These are phyloP conservation scores for Rhazya stricta DNA, from an alignment of 257 asterid genomes.

Conservation along the genomic window DNA sequence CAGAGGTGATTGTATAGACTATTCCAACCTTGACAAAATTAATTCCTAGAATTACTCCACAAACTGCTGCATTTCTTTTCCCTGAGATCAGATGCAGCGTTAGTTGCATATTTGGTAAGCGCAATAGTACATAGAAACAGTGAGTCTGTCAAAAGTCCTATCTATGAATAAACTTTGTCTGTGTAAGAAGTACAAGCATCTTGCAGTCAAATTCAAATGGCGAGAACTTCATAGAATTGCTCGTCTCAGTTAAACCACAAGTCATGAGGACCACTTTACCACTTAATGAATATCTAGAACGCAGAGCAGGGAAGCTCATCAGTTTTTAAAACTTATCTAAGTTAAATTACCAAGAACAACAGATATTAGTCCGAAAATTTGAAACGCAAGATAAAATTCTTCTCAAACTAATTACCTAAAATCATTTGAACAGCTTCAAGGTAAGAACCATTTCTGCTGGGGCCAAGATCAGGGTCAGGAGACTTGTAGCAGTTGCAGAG, in stretches of 20 bases:
- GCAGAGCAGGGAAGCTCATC: no score
- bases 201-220: neutral
- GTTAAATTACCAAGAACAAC: neutral
- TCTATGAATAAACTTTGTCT: neutral
- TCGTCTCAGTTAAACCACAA: neutral
- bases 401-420: slow-evolving; percentile 39
- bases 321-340: neutral
- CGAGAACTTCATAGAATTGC: neutral
- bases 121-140: neutral
- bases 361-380: no score
- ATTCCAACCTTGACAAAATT: slow-evolving; percentile 48
- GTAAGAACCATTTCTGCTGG: slow-evolving; percentile 38
- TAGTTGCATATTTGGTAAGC: neutral
- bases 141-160: neutral
- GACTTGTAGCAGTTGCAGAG: slow-evolving; percentile 49
- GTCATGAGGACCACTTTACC: neutral
- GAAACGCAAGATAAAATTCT: neutral
- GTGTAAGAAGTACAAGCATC: neutral
- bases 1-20: slow-evolving; percentile 58
- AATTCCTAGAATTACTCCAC: slow-evolving; percentile 42
- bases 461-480: slow-evolving; percentile 44
- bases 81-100: slow-evolving; percentile 33
- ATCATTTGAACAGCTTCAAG: slow-evolving; percentile 46
- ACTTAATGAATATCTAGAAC: neutral
- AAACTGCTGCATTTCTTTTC: slow-evolving; percentile 39